Evolutionary conservation across 2,329 filamentous ascomycete species (phyloP), one percentile per base, ranked within the genome.

Genomic region (Colletotrichum eleusines): DNA sequence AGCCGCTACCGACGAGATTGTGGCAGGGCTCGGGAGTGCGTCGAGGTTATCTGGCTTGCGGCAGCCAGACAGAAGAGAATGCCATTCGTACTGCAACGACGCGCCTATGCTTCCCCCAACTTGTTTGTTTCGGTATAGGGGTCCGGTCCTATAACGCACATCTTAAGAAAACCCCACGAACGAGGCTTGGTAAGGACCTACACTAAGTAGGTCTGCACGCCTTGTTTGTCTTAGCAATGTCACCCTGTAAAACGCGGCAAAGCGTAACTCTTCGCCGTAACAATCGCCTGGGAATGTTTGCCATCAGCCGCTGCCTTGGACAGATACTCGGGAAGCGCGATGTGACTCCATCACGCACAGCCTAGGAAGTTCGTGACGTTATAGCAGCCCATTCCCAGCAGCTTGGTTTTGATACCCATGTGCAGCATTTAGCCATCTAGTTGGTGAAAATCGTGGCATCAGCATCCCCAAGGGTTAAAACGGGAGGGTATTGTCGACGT

Each of bases 111-210:
- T n/a, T 50, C 35, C 59, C 44, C 59, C 44, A 26, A 44, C 9
- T 40, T 42, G 46, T 35, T 62, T 66, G 55, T 51, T 55, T 62
- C 57, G 16, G 35, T 26, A 35, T 28, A 46, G 44, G 59, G 64
- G 54, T 50, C 48, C 16, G 28, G 38, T 60, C 55, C 73, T 76
- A 77, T 77, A 77, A 62, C 66, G 76, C 75, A 75, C 76, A 77
- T 77, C 76, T 73, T 77, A 77, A 76, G 76, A 72, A 74, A 70
- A 76, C 74, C 75, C 63, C 60, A 58, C 54, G 58, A 55, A 61
- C 35, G 50, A 57, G 51, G 58, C 44, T 59, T 46, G 33, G 12
- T 26, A 33, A 8, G 20, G 38, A 33, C 28, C 35, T 35, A 33
- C n/a, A n/a, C n/a, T n/a, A n/a, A n/a, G n/a, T n/a, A n/a, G 35